phyloP scores from a whole-genome alignment of 2,329 filamentous ascomycete genomes.

The Ophiostoma novo-ulmi region DNA sequence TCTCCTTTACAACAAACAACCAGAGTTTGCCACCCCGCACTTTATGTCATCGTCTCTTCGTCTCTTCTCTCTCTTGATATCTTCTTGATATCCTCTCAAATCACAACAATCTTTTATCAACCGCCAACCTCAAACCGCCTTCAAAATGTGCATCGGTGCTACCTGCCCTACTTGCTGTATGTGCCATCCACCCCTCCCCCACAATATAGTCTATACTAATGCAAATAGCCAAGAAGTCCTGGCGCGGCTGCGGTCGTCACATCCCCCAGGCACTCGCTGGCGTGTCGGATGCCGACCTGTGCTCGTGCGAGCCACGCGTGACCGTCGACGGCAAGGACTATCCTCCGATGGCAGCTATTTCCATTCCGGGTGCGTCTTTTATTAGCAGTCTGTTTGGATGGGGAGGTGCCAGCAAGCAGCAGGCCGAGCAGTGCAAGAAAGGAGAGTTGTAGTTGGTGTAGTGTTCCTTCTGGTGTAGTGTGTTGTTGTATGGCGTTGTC shows the following conservation, averaged over 20 bases:
- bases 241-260: slow-evolving; percentile 48
- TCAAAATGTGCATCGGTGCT: slow-evolving; percentile 40
- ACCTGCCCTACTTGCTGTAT: slow-evolving; percentile 42
- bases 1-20: neutral
- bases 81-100: neutral
- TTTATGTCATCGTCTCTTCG: neutral
- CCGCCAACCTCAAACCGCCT: neutral
- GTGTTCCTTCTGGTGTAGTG: neutral
- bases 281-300: slow-evolving; percentile 45
- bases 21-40: slow-evolving; percentile 5
- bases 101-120: neutral
- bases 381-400: slow-evolving; percentile 33
- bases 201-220: neutral
- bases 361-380: slow-evolving; percentile 40
- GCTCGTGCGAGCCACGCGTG: slow-evolving; percentile 43
- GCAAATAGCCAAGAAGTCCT: slow-evolving; percentile 42
- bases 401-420: slow-evolving; percentile 20
- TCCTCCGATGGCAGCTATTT: slow-evolving; percentile 40
- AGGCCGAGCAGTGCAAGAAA: slow-evolving; percentile 17
- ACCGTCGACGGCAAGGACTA: slow-evolving; percentile 43
- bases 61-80: neutral
- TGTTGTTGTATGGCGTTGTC: neutral
- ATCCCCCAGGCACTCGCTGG: slow-evolving; percentile 42
- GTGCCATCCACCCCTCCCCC: slow-evolving; percentile 25
- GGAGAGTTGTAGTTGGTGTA: slow-evolving; percentile 18